Evolutionary conservation across 345 rosid genomes (phyloP), one percentile per base, ranked within the genome.

Genomic region (Physaria fendleri): DNA sequence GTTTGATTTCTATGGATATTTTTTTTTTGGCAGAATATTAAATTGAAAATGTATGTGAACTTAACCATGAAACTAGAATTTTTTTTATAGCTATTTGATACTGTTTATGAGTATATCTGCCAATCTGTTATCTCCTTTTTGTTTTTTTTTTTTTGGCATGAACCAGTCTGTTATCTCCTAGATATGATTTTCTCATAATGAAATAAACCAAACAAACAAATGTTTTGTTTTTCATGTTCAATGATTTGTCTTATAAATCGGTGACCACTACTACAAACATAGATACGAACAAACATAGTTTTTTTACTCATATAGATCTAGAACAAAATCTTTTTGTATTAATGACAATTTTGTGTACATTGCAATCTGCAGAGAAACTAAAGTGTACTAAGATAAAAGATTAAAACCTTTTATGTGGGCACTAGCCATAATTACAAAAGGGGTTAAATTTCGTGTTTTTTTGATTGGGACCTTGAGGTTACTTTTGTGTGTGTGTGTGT

Each of bases 301-400:
- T 32, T 33, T 68, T 68, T 69, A 45, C 62, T 55, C n/a, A 35
- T 69, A 38, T 69, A 69, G 68, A 61, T 69, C 62, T 38, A 27
- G 62, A 50, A 60, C 67, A 54, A 45, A 52, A 44, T 28, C n/a
- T n/a, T 55, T 50, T 48, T 47, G 57, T 56, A 24, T 53, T 14
- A 30, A 30, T n/a, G 41, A 40, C 45, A 35, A 14, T n/a, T 14
- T 30, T 53, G n/a, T 13, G 41, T 40, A 17, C 68, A 51, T 39
- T 33, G 5, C 45, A 20, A 45, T 46, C 33, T 60, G 15, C 45
- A 23, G 49, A 25, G 33, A 66, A 48, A 51, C 47, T 59, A n/a
- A 20, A 34, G n/a, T 18, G 57, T 44, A 16, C 6, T 58, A 21
- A 28, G 2, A 15, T 16, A 56, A 33, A 24, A 30, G 10, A 18